phyloP scores from a whole-genome alignment of 1,139 yeast genomes.

The Kodamaea sp. region DNA sequence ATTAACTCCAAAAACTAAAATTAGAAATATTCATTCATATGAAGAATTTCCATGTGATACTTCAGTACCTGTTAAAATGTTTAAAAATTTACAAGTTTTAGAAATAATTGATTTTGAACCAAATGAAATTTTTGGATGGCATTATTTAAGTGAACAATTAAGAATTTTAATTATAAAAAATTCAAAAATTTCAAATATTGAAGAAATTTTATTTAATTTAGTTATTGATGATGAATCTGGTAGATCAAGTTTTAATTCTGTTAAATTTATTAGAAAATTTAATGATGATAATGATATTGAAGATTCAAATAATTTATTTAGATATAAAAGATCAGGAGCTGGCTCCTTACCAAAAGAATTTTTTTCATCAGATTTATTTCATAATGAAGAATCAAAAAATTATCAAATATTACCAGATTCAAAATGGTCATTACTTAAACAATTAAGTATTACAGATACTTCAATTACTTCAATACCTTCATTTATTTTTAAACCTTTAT shows the following conservation, averaged over 20 bases:
- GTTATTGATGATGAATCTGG: conserved; percentile 56
- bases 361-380: background rate
- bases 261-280: conserved; percentile 19
- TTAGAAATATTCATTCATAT: conserved; percentile 54
- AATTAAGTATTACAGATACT: conserved; percentile 55
- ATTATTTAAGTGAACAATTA: conserved; percentile 50
- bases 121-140: conserved; percentile 66
- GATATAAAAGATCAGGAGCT: conserved; percentile 24
- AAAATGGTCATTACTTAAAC: conserved; percentile 55
- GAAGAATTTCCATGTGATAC: conserved; percentile 74
- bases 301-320: conserved; percentile 21
- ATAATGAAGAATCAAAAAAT: conserved; percentile 8
- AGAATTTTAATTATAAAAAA: conserved; percentile 53
- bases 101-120: conserved; percentile 61
- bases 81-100: conserved; percentile 58
- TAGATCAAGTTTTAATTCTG: conserved; percentile 36
- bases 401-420: conserved; percentile 31
- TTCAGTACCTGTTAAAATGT: conserved; percentile 57
- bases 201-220: conserved; percentile 47
- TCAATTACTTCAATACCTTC: conserved; percentile 45
- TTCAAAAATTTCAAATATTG: conserved; percentile 47
- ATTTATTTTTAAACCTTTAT: conserved; percentile 46
- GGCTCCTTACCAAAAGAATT: conserved; percentile 26
- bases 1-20: conserved; percentile 55
- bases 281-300: conserved; percentile 11